Evolutionary conservation across 2,329 filamentous ascomycete species (phyloP).

Genomic region (Trichophyton benhamiae): DNA sequence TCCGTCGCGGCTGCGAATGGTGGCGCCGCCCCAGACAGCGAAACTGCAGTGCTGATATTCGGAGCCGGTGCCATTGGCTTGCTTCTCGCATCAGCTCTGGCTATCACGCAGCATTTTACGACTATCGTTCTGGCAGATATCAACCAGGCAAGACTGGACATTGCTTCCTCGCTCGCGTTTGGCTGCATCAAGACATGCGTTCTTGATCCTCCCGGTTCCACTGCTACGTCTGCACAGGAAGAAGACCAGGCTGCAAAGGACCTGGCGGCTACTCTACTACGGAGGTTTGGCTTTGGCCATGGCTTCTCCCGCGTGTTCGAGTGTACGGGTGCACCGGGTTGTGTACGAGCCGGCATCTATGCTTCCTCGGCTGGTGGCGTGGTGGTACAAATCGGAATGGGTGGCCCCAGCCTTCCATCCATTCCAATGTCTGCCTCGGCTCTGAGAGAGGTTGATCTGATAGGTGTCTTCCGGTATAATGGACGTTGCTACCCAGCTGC

Average conservation of each 20-base stretch:
- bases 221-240: slow-evolving; percentile 17
- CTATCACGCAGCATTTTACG: slow-evolving; percentile 41
- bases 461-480: slow-evolving; percentile 47
- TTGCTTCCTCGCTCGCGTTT: slow-evolving; percentile 35
- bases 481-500: slow-evolving; percentile 42
- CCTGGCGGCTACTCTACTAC: slow-evolving; percentile 24
- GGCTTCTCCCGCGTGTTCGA: slow-evolving; percentile 36
- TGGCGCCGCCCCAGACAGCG: slow-evolving; percentile 17
- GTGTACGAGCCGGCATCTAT: slow-evolving; percentile 36
- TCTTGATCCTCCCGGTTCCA: neutral
- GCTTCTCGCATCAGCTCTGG: slow-evolving; percentile 46
- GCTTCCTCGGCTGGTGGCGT: slow-evolving; percentile 38
- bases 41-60: slow-evolving; percentile 44
- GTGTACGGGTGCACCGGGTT: slow-evolving; percentile 35
- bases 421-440: slow-evolving; percentile 44
- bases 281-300: slow-evolving; percentile 16
- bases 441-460: slow-evolving; percentile 44
- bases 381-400: slow-evolving; percentile 46
- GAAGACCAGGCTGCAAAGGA: slow-evolving; percentile 23
- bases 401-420: slow-evolving; percentile 40
- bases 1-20: slow-evolving; percentile 18
- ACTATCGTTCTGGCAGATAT: slow-evolving; percentile 51
- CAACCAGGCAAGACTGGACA: slow-evolving; percentile 43
- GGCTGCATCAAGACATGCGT: slow-evolving; percentile 23
- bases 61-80: slow-evolving; percentile 51